A percentile compares a stretch with the other conserved stretches of the same genome.
These are phyloP conservation scores for Rhamnella rubrinervis DNA, from an alignment of 331 rosid species.

Conservation along the genomic window DNA sequence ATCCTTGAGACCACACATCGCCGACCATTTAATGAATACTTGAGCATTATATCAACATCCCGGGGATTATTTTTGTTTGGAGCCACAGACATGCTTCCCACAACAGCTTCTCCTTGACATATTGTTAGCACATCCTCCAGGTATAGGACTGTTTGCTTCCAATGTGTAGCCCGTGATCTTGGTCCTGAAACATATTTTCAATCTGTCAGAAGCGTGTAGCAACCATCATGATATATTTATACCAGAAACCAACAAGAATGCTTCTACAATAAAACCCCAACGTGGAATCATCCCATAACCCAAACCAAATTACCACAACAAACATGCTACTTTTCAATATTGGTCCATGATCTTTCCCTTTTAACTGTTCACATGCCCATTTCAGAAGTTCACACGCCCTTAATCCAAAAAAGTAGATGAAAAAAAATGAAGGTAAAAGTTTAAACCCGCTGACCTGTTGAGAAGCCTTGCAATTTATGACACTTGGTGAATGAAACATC, in stretches of 20 bases:
- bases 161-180: conserved; percentile 79
- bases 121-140: conserved; percentile 88
- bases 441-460: conserved; percentile 64
- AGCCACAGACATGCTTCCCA: conserved; percentile 78
- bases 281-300: too few relatives aligned
- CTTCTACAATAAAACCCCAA: too few relatives aligned
- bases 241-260: too few relatives aligned
- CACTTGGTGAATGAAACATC: conserved; percentile 91
- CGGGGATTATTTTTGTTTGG: conserved; percentile 87
- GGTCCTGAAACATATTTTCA: conserved; percentile 61
- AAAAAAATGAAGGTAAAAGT: conserved; percentile 6
- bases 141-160: conserved; percentile 98
- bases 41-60: conserved; percentile 81
- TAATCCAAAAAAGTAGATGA: background rate
- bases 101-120: conserved; percentile 81
- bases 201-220: background rate
- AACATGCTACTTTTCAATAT: too few relatives aligned
- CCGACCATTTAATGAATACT: conserved; percentile 70
- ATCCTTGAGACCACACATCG: conserved; percentile 60
- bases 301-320: too few relatives aligned
- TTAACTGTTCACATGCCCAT: background rate
- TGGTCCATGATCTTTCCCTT: too few relatives aligned
- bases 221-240: background rate
- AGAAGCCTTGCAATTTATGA: conserved; percentile 92
- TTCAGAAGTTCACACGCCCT: background rate